Base-by-base conservation (phyloP, 495 filamentous ascomycete genomes). In the Talaromyces adpressus region DNA sequence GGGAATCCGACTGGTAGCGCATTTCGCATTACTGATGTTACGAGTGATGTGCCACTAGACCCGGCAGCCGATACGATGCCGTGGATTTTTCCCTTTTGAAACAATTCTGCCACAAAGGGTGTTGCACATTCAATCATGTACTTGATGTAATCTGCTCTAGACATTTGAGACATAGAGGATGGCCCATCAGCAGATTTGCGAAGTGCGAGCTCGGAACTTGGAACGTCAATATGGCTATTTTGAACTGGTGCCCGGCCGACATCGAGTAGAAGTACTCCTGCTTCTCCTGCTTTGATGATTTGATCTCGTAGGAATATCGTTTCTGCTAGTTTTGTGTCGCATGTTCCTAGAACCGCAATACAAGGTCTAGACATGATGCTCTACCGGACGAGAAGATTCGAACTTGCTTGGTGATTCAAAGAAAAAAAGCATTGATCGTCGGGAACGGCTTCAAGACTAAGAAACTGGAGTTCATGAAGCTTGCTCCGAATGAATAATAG, bases 281-380 rank as follows among this genome's bases (percentile, higher is more conserved):
- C 41, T 8, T 54, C 53, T 27, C 54, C 32, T 34, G 65, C 39
- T n/a, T 69, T 39, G 5, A 79, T 64, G 62, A 87, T 78, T 56
- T 78, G 76, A 0, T 75, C 68, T 51, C 79, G 75, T 30, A 86
- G 77, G 71, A 82, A 87, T 16, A 88, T 76, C 11, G 86, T 76
- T 65, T 89, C 85, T 4, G 73, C 36, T 11, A 85, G 79, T 67
- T 91, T 91, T 57, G 87, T 89, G 70, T 91, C 88, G 70, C 82
- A 84, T 12, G 87, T 91, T 59, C 88, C 88, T 34, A 90, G 68
- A 25, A 89, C 71, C 61, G 82, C 73, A 45, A 91, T 78, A n/a
- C 74, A 77, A 6, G 76, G 74, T n/a, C 41, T 63, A 16, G 66
- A 34, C 14, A 63, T 66, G 22, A 29, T 56, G 52, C 2, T 56